Percentiles rank a stretch among this genome's conserved stretches.
Conservation (phyloP, 805 yeast genomes). For the Ogataea allantospora region DNA sequence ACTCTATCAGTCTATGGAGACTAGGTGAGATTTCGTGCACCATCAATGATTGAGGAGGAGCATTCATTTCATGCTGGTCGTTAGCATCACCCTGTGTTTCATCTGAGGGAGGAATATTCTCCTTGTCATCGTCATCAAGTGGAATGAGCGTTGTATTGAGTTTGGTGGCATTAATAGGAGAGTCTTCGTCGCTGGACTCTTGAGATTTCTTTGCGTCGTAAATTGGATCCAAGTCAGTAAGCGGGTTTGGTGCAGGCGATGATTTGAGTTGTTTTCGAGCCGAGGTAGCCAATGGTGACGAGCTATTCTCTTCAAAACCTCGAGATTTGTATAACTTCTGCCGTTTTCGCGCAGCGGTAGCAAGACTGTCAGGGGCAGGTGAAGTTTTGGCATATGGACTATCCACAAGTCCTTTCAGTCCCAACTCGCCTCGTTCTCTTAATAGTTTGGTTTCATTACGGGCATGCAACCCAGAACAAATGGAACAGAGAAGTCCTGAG, state of each 20-base stretch:
- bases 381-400: constrained; percentile 27
- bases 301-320: constrained; percentile 11
- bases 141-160: constrained; percentile 53
- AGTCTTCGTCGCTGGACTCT: constrained; percentile 30
- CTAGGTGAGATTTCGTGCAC: constrained; percentile 35
- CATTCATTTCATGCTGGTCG: too few relatives aligned
- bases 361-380: constrained; percentile 3
- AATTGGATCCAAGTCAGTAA: constrained; percentile 30
- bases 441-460: constrained; percentile 25
- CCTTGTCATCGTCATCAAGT: constrained; percentile 42
- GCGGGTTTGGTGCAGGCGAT: constrained; percentile 19
- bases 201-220: constrained; percentile 14
- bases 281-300: constrained; percentile 16
- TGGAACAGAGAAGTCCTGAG: constrained; percentile 33
- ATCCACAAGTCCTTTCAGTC: constrained; percentile 33
- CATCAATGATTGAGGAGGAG: constrained; percentile 21
- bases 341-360: constrained; percentile 16
- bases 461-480: constrained; percentile 28
- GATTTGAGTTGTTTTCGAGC: constrained; percentile 6
- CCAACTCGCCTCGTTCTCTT: constrained; percentile 34
- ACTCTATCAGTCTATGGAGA: constrained; percentile 33
- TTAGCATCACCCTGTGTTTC: background rate
- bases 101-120: constrained; percentile 24
- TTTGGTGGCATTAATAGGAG: constrained; percentile 46
- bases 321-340: constrained; percentile 9